These are phyloP conservation scores for Aspergillus asperescens DNA, from an alignment of 495 filamentous ascomycete genomes.

Conservation along the genomic window DNA sequence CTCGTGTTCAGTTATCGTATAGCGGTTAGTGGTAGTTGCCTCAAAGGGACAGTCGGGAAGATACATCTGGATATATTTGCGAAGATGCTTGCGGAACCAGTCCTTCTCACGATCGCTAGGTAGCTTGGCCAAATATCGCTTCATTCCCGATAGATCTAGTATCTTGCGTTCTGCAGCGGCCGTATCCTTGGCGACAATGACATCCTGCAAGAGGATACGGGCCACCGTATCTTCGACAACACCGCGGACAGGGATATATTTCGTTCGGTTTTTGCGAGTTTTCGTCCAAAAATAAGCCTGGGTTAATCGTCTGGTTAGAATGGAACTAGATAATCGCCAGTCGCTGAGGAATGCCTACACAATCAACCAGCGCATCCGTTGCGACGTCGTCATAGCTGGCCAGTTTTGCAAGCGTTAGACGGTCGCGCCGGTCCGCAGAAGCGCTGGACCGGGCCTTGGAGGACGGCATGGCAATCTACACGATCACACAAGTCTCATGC, in stretches of 20 bases:
- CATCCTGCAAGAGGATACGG: slow-evolving; percentile 66
- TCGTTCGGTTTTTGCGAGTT: slow-evolving; percentile 87
- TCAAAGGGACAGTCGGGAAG: slow-evolving; percentile 90
- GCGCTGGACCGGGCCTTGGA: slow-evolving; percentile 42
- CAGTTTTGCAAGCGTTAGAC: slow-evolving; percentile 78
- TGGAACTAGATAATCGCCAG: not conserved
- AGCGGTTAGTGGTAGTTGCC: slow-evolving; percentile 89
- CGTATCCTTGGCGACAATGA: slow-evolving; percentile 70
- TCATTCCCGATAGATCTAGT: slow-evolving; percentile 66
- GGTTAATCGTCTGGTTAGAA: slow-evolving; percentile 18
- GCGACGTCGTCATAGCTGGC: slow-evolving; percentile 93
- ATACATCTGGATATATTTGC: slow-evolving; percentile 90
- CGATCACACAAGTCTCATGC: slow-evolving; percentile 11
- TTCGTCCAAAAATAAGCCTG: slow-evolving; percentile 94
- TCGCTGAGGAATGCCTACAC: slow-evolving; percentile 53
- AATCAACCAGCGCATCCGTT: slow-evolving; percentile 92
- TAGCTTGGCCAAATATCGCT: slow-evolving; percentile 59
- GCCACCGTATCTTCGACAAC: slow-evolving; percentile 76
- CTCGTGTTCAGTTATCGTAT: slow-evolving; percentile 84
- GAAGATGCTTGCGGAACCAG: slow-evolving; percentile 80
- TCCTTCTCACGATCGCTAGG: slow-evolving; percentile 74
- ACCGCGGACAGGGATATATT: slow-evolving; percentile 77
- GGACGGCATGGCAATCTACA: slow-evolving; percentile 29
- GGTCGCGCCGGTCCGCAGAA: slow-evolving; percentile 54
- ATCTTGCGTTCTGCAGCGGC: slow-evolving; percentile 64